These are phyloP conservation scores for Amanita pseudoporphyria DNA, from an alignment of 768 basidiomycete genomes.

Conservation along the genomic window DNA sequence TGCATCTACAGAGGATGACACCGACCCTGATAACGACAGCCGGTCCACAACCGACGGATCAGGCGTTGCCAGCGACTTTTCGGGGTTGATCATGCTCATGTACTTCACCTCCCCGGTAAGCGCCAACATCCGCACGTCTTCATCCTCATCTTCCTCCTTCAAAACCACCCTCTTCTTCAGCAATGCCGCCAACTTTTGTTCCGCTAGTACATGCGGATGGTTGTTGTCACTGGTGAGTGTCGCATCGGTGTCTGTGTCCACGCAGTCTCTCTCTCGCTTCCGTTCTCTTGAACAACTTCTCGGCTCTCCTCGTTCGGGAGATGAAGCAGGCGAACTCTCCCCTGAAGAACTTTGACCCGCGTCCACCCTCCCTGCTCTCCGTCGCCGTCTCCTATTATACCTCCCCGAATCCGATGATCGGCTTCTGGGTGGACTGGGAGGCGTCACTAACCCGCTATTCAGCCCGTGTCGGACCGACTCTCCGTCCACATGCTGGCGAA, in stretches of 20 bases:
- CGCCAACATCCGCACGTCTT: not conserved
- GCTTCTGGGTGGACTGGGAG: constrained; percentile 61
- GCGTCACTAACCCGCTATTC: constrained; percentile 54
- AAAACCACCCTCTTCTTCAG: constrained; percentile 10
- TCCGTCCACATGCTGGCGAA: constrained; percentile 23
- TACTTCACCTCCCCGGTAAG: not conserved
- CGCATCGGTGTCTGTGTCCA: constrained; percentile 17
- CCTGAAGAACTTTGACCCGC: constrained; percentile 1
- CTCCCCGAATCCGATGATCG: constrained; percentile 51
- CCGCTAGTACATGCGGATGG: constrained; percentile 13
- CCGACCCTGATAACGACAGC: constrained; percentile 5
- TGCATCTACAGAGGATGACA: constrained; percentile 4
- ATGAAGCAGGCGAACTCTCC: not conserved
- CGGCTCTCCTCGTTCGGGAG: constrained; percentile 6
- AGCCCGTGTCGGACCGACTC: constrained; percentile 22
- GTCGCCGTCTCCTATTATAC: constrained; percentile 35
- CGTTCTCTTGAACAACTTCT: constrained; percentile 12
- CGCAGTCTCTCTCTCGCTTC: constrained; percentile 3
- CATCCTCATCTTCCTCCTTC: constrained; percentile 12
- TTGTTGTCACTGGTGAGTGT: constrained; percentile 16
- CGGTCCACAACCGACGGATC: constrained; percentile 14
- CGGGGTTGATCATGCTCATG: constrained; percentile 8
- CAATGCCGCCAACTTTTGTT: constrained; percentile 16
- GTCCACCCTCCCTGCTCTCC: constrained; percentile 18
- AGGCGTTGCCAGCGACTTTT: constrained; percentile 16